Evolutionary conservation across 2,329 filamentous ascomycete genomes (phyloP), one percentile per base, ranked within the genome.

Genomic region (Venturia effusa): DNA sequence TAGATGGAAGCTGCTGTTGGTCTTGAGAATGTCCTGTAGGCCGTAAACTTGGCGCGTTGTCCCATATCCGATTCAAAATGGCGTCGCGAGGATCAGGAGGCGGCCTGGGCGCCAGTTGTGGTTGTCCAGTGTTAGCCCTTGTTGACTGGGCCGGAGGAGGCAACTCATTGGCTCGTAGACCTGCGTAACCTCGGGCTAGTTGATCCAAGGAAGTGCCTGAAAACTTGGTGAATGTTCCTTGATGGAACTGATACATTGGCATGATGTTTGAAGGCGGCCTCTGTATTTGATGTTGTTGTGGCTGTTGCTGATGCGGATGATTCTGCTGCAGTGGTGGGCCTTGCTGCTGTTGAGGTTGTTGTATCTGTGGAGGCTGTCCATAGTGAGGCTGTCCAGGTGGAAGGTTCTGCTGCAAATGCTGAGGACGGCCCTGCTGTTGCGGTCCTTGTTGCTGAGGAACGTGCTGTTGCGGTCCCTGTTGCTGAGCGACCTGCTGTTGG

Each of bases 161-260:
- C 34, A 60, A 37, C 32, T 39, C 59, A 19, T 60, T 40, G 19
- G 59, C 8, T 60, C 59, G 34, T n/a, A 22, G 59, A 30, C 24
- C 37, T 10, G 24, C 10, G 39, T 55, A 55, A 11, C 45, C 45
- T 40, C 37, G 59, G 15, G 45, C 45, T 19, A 48, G 39, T 17
- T 45, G 39, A 17, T 41, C 39, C 40, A 37, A 22, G 4, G 43
- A 30, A 30, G 45, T 57, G 48, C 61, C 61, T n/a, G 24, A 30
- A 59, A 63, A 63, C 17, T 63, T 63, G 13, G 43, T 57, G 51
- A 63, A 63, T n/a, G 61, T 51, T 34, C 61, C 61, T n/a, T 63
- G 61, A 15, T 41, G 40, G 24, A 63, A 63, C 32, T 63, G 34
- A 24, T 63, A 63, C 61, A 63, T 63, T 13, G 41, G 45, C 51